Evolutionary conservation across 257 asterid genomes (phyloP).

Genomic region (Verbena officinalis): DNA sequence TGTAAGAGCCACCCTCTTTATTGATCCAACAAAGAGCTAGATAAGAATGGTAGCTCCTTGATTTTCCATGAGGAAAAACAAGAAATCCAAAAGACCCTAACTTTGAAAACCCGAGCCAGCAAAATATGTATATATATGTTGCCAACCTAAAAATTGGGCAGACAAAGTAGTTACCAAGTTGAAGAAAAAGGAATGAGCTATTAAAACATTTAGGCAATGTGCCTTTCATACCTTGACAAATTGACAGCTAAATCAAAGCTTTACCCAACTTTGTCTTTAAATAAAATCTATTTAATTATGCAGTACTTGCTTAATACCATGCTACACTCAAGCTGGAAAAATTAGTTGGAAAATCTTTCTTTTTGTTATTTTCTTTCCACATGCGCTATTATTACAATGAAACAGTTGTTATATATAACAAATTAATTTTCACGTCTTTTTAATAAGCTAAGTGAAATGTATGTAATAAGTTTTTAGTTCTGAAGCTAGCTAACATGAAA

Average conservation of each 20-base stretch:
- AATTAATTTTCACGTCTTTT: no score
- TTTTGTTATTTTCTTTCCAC: no score
- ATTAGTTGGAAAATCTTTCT: neutral
- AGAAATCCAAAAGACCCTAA: constrained; percentile 1
- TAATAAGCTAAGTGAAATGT: no score
- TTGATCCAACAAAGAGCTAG: constrained; percentile 26
- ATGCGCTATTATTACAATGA: no score
- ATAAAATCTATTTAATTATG: neutral
- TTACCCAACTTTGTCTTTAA: constrained; percentile 28
- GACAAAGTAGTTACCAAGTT: constrained; percentile 30
- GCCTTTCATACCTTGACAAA: constrained; percentile 33
- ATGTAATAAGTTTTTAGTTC: no score
- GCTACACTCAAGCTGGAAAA: neutral
- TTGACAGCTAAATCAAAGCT: constrained; percentile 37
- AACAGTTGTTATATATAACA: no score
- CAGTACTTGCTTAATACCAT: constrained; percentile 1
- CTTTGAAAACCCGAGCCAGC: constrained; percentile 25
- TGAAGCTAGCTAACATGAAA: no score
- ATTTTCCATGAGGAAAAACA: constrained; percentile 30
- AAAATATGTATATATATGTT: no score
- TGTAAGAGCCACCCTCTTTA: constrained; percentile 33
- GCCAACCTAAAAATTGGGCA: constrained; percentile 30
- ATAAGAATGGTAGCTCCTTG: neutral
- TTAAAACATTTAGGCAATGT: constrained; percentile 35
- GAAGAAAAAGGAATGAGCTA: constrained; percentile 34